These are phyloP conservation scores for Candida glucosophila DNA, from an alignment of 1,139 yeast genomes.

Conservation along the genomic window DNA sequence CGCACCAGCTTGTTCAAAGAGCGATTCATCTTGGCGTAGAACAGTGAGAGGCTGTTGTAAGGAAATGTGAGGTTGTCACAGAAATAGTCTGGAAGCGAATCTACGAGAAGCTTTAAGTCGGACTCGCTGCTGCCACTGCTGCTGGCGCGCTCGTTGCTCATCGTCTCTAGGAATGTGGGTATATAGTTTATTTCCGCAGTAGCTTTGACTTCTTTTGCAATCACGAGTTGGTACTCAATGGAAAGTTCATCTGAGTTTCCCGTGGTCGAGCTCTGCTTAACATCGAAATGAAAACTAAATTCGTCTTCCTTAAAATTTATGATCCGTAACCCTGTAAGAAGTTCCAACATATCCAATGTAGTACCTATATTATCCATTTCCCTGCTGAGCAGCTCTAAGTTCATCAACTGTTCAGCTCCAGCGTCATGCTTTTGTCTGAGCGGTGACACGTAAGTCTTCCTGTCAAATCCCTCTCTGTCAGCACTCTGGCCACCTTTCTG, in stretches of 20 bases:
- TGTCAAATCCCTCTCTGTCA: not conserved
- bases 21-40: conserved; percentile 46
- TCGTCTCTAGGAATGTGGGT: conserved; percentile 28
- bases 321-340: conserved; percentile 48
- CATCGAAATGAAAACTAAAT: conserved; percentile 38
- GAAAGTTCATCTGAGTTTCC: conserved; percentile 21
- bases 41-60: conserved; percentile 47
- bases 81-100: conserved; percentile 52
- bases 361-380: conserved; percentile 40
- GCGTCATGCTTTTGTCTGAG: conserved; percentile 20
- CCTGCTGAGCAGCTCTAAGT: conserved; percentile 25
- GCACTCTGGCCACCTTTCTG: conserved; percentile 1
- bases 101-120: conserved; percentile 19
- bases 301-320: conserved; percentile 40
- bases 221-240: conserved; percentile 28
- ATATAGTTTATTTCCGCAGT: conserved; percentile 41
- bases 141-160: not conserved
- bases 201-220: conserved; percentile 29
- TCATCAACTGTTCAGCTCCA: conserved; percentile 13
- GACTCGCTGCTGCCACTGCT: conserved; percentile 11
- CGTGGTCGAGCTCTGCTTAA: conserved; percentile 37
- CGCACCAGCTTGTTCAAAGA: conserved; percentile 36
- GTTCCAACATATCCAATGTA: conserved; percentile 47
- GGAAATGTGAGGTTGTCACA: conserved; percentile 57
- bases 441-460: conserved; percentile 22